These are phyloP conservation scores for Globisporangium nagaii DNA, from an alignment of 352 stramenopile genomes.

Conservation along the genomic window DNA sequence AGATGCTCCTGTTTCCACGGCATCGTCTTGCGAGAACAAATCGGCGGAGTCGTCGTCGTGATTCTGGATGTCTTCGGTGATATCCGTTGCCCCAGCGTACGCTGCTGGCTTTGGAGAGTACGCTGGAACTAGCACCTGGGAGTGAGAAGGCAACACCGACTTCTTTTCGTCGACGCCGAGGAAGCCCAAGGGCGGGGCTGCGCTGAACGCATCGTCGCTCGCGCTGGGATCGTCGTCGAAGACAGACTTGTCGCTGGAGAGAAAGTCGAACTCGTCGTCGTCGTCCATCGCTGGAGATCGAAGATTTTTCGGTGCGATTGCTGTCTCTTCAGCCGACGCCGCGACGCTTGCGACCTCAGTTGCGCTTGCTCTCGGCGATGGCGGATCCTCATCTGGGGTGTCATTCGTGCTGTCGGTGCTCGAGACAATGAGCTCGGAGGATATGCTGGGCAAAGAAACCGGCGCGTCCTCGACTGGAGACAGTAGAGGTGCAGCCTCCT, in stretches of 20 bases:
- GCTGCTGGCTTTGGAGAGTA: constrained; percentile 2
- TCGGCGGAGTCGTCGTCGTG: constrained; percentile 2
- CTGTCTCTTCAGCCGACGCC: background rate
- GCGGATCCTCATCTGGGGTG: background rate
- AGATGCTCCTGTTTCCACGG: background rate
- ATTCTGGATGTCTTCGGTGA: constrained; percentile 46
- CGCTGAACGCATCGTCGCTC: background rate
- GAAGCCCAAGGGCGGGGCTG: background rate
- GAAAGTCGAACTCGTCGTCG: constrained; percentile 29
- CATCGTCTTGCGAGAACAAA: background rate
- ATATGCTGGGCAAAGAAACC: background rate
- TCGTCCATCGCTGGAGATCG: background rate
- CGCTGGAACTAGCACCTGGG: background rate
- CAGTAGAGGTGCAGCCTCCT: background rate
- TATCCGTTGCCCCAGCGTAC: constrained; percentile 25
- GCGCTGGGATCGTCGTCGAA: constrained; percentile 3
- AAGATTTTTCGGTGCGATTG: background rate
- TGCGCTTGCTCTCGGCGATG: background rate
- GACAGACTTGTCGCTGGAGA: constrained; percentile 16
- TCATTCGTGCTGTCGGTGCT: background rate
- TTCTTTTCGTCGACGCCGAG: background rate
- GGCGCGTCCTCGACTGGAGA: background rate
- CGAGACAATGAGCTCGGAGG: background rate
- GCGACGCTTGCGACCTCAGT: background rate
- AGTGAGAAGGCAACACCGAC: background rate